phyloP scores from a whole-genome alignment of 2,329 filamentous ascomycete species.

The Mycocentrospora acerina region DNA sequence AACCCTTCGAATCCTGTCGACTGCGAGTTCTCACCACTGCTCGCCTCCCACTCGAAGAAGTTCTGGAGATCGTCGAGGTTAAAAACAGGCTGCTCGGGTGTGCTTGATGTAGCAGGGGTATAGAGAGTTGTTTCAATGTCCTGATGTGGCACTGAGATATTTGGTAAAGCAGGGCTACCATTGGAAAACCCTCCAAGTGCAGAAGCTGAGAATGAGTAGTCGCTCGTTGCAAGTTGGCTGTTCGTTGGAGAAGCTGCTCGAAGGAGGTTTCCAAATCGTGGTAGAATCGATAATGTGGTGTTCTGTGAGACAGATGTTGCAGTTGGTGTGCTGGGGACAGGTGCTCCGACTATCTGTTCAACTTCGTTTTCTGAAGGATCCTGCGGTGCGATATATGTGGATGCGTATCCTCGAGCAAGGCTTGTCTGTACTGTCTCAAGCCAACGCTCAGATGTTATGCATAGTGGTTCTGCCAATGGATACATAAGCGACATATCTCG shows the following conservation, averaged over 20 bases:
- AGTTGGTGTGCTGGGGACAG: conserved; percentile 8
- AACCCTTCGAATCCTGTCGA: conserved; percentile 32
- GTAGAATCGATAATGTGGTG: conserved; percentile 13
- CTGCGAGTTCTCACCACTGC: conserved; percentile 25
- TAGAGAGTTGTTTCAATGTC: conserved; percentile 14
- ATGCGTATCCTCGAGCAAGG: conserved; percentile 27
- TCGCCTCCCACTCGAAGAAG: conserved; percentile 36
- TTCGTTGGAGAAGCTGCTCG: conserved; percentile 10
- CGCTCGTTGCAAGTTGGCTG: conserved; percentile 11
- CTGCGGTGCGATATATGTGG: conserved; percentile 32
- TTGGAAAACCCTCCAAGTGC: conserved; percentile 3
- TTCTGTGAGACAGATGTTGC: conserved; percentile 9
- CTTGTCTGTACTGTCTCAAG: conserved; percentile 33
- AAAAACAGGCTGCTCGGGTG: conserved; percentile 30
- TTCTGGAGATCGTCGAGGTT: conserved; percentile 36
- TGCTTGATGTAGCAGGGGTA: conserved; percentile 9
- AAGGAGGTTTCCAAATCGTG: conserved; percentile 15
- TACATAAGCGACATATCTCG: conserved; percentile 36
- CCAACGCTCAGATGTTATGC: conserved; percentile 34
- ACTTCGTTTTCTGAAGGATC: conserved; percentile 30
- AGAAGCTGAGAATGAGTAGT: conserved; percentile 14
- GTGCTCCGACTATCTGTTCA: conserved; percentile 22
- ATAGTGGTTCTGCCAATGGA: conserved; percentile 33
- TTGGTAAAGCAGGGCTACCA: conserved; percentile 11
- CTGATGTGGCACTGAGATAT: conserved; percentile 10